Percentiles rank a stretch among this genome's conserved stretches.
phyloP scores from a whole-genome alignment of 2,329 filamentous ascomycete species.

The Sordariomycetes sp. region DNA sequence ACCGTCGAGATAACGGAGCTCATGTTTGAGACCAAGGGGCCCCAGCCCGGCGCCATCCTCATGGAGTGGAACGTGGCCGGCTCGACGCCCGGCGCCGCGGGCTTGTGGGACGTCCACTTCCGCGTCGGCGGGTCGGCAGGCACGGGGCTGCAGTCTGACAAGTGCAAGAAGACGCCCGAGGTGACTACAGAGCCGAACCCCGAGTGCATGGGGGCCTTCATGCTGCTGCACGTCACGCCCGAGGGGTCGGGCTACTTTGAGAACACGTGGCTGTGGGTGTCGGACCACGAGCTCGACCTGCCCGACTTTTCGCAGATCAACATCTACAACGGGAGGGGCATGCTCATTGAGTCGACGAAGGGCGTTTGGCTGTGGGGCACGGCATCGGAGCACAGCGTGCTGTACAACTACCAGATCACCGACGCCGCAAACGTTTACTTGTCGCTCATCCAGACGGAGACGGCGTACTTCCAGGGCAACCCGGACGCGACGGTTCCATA shows the following conservation, averaged over 20 bases:
- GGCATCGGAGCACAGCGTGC: conserved; percentile 48
- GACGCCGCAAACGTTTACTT: conserved; percentile 71
- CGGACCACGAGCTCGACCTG: conserved; percentile 80
- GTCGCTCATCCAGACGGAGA: conserved; percentile 78
- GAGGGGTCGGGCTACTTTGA: conserved; percentile 64
- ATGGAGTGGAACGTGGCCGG: conserved; percentile 83
- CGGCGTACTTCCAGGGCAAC: conserved; percentile 77
- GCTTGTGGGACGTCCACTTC: conserved; percentile 89
- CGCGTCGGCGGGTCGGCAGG: conserved; percentile 80
- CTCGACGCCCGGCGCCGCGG: conserved; percentile 52
- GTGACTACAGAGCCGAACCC: conserved; percentile 45
- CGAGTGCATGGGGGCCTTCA: conserved; percentile 61
- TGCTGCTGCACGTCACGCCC: conserved; percentile 52
- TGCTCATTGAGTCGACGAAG: conserved; percentile 61
- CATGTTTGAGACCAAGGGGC: conserved; percentile 71
- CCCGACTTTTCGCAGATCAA: conserved; percentile 63
- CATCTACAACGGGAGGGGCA: conserved; percentile 78
- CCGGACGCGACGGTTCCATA: conserved; percentile 59
- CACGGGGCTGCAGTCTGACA: conserved; percentile 67
- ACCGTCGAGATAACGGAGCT: conserved; percentile 79
- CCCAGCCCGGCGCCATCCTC: conserved; percentile 77
- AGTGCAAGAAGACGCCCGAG: conserved; percentile 64
- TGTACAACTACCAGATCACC: conserved; percentile 77
- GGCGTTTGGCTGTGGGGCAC: conserved; percentile 76
- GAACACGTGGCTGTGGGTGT: conserved; percentile 83